Evolutionary conservation across 176 grass and related monocot genomes (phyloP), one percentile per base, ranked within the genome.

Genomic region (Zoysia japonica): DNA sequence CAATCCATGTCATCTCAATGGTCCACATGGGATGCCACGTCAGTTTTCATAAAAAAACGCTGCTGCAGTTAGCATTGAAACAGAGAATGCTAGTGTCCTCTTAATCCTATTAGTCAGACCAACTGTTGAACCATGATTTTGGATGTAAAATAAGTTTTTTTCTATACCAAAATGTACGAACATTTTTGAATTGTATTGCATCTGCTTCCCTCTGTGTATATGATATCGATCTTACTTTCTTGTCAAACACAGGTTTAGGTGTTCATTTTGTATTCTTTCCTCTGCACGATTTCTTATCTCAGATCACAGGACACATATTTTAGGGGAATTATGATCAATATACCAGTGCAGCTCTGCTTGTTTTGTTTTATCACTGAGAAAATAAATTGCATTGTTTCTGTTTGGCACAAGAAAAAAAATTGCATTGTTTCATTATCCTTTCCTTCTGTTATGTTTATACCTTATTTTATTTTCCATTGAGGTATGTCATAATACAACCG

Each of bases 91-190:
- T 57, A 40, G 19, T 16, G 8, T 16, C 56, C 78, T 41, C 56
- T 28, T 12, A 70, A 70, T 62, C 20, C 16, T 41, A 40, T 41
- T 88, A 72, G 80, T 38, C 41, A 1, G 2, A 11, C 11, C 8
- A 39, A 13, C 55, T 59, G 17, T 59, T 59, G 17, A 78, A 53
- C 59, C 3, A 6, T 51, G 43, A 67, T 53, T n/a, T 28, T 72
- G 49, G 11, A 77, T 82, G 36, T 77, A 71, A 52, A 42, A 36
- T 69, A 60, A 28, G 28, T 28, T 28, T 28, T 61, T 42, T 45
- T 36, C 7, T 39, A 28, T 70, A 61, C 36, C 38, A 61, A 14
- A 78, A 49, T 67, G 14, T 37, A 50, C 9, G 36, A 74, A 50
- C 47, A 12, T 11, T 9, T 69, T 46, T 10, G 0, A 53, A 14